These are phyloP conservation scores for Neoboletus subvelutipes DNA, from an alignment of 768 basidiomycete species.

Conservation along the genomic window DNA sequence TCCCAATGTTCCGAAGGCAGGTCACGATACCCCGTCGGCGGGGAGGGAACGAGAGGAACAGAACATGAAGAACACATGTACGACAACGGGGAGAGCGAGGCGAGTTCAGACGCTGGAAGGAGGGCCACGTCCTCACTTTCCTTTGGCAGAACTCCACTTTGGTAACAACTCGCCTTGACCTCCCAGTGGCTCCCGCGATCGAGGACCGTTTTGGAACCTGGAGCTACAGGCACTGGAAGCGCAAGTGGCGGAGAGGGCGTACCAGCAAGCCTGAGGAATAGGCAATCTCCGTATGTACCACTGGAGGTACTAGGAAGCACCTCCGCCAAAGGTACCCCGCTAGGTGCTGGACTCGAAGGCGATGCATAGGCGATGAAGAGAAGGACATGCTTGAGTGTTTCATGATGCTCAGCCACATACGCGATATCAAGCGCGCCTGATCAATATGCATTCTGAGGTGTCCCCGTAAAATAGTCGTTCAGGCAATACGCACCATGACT, in stretches of 20 bases:
- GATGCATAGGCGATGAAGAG: constrained; percentile 56
- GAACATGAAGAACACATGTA: constrained; percentile 83
- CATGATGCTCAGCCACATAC: constrained; percentile 78
- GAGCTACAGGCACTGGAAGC: constrained; percentile 54
- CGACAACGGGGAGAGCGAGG: constrained; percentile 50
- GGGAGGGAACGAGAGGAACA: constrained; percentile 58
- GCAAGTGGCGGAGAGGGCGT: constrained; percentile 56
- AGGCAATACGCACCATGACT: constrained; percentile 18
- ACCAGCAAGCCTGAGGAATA: constrained; percentile 61
- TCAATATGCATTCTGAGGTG: neutral
- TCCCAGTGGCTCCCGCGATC: constrained; percentile 64
- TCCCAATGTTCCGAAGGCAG: constrained; percentile 97
- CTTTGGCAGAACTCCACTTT: constrained; percentile 23
- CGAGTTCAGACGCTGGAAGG: constrained; percentile 70
- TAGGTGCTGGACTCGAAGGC: constrained; percentile 30
- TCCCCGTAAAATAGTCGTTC: neutral
- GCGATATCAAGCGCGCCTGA: constrained; percentile 40
- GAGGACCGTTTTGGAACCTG: constrained; percentile 61
- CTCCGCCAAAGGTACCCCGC: constrained; percentile 55
- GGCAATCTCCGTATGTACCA: constrained; percentile 46
- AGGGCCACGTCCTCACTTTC: constrained; percentile 40
- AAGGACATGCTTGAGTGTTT: constrained; percentile 77
- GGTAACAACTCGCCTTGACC: constrained; percentile 54
- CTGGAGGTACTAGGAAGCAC: constrained; percentile 50
- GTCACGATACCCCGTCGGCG: constrained; percentile 67